Evolutionary conservation across 2,329 filamentous ascomycete genomes (phyloP), one percentile per base, ranked within the genome.

Genomic region (Cladosporium austrohemisphaericum): DNA sequence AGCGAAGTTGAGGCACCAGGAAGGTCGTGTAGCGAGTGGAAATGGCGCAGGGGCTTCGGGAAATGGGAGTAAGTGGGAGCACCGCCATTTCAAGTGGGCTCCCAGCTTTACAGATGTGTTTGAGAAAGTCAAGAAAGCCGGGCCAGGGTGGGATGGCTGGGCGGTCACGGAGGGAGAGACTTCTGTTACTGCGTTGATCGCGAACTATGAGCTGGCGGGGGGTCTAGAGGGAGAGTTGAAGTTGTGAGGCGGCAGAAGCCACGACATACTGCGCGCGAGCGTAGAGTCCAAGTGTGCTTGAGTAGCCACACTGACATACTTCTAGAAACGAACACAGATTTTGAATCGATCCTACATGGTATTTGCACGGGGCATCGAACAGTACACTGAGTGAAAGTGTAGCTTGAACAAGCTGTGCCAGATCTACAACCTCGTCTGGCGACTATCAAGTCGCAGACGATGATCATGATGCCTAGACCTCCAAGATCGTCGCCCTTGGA

Each of bases 61-160:
- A n/a, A 55, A 52, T 9, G 66, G 71, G 44, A 62, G 70, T 32
- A 71, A 77, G 23, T 84, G 89, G 65, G 78, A 75, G 49, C 88
- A 95, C 68, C 88, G 87, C 66, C 87, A 94, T 69, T 97, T 96
- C 76, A 94, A 92, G 70, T 97, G 93, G 93, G 83, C 87, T 40
- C 93, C 92, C 2, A 81, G 81, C 55, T 93, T 97, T 68, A 77
- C 80, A 26, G 91, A 95, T 68, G 89, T 97, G 2, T 89, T 89
- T 68, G 81, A 86, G 64, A 91, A 86, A 57, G 90, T 96, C n/a
- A 82, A 90, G 58, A 80, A 85, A 56, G 83, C 85, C 31, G 74
- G 76, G 25, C 86, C 88, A 3, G 90, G 90, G 3, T 94, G 89
- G 64, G 93, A 98, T 69, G 93, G 92, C 5, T 96, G 92, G 89